Evolutionary conservation across 352 stramenopile genomes (phyloP).

Genomic region (Phytophthora foliorum): DNA sequence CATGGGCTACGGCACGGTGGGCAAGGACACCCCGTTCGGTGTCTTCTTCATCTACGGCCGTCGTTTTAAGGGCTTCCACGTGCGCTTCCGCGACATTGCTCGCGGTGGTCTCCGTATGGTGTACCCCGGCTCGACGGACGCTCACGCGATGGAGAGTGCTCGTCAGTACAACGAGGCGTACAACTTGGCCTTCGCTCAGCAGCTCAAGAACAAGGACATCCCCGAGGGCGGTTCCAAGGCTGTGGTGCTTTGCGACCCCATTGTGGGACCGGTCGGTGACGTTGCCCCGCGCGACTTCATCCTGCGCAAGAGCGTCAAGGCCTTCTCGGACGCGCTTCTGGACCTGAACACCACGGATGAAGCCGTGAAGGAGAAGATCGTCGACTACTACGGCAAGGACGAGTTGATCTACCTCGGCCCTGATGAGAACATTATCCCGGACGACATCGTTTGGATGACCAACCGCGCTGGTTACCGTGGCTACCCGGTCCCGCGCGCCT

Average conservation of each 20-base stretch:
- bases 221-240: conserved; percentile 88
- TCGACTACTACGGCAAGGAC: conserved; percentile 86
- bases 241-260: conserved; percentile 82
- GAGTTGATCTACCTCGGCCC: conserved; percentile 88
- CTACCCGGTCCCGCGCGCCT: conserved; percentile 84
- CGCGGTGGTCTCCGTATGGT: conserved; percentile 83
- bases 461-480: conserved; percentile 80
- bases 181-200: conserved; percentile 87
- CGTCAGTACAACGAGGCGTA: conserved; percentile 89
- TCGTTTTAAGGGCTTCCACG: conserved; percentile 95
- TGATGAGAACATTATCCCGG: conserved; percentile 86
- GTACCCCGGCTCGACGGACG: conserved; percentile 72
- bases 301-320: conserved; percentile 98
- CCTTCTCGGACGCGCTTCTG: conserved; percentile 92
- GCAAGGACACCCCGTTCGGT: conserved; percentile 94
- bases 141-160: conserved; percentile 70
- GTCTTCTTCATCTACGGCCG: conserved; percentile 98
- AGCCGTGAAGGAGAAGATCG: conserved; percentile 74
- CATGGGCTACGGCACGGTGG: conserved; percentile 84
- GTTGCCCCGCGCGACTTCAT: conserved; percentile 88
- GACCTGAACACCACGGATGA: conserved; percentile 85
- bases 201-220: conserved; percentile 93
- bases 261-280: conserved; percentile 76
- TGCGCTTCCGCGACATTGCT: conserved; percentile 87
- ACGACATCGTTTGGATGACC: conserved; percentile 87